A percentile compares a stretch with the other conserved stretches of the same genome.
These are phyloP conservation scores for Triglochin maritima DNA, from an alignment of 106 monocot genomes.

Conservation along the genomic window DNA sequence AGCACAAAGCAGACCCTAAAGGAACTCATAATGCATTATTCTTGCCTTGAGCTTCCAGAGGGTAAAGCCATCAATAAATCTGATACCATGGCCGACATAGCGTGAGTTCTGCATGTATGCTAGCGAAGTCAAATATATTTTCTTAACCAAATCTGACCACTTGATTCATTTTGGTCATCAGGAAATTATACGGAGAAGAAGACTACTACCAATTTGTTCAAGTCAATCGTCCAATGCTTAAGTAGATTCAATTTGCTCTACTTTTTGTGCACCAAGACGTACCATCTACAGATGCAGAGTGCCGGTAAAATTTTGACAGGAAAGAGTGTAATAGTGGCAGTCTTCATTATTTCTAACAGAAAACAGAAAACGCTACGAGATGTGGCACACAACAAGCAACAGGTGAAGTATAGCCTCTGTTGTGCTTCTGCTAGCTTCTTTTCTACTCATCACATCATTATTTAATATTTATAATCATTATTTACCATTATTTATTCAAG, in stretches of 20 bases:
- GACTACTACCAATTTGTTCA: slow-evolving; percentile 40
- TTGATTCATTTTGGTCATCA: slow-evolving; percentile 10
- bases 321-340: no score
- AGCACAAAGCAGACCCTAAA: slow-evolving; percentile 95
- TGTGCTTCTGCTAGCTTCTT: no score
- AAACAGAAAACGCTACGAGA: no score
- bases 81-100: slow-evolving; percentile 50
- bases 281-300: no score
- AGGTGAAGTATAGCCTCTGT: no score
- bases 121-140: not conserved
- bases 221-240: slow-evolving; percentile 10
- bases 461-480: no score
- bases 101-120: slow-evolving; percentile 35
- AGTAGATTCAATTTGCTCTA: not conserved
- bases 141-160: not conserved
- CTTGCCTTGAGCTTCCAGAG: slow-evolving; percentile 83
- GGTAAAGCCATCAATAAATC: slow-evolving; percentile 76
- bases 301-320: no score
- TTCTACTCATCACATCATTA: no score
- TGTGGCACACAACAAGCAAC: no score
- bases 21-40: slow-evolving; percentile 96
- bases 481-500: no score
- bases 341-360: no score
- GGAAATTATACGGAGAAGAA: slow-evolving; percentile 75
- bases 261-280: no score